Conservation (phyloP, 2,329 filamentous ascomycete species). For the Xylariales sp. region DNA sequence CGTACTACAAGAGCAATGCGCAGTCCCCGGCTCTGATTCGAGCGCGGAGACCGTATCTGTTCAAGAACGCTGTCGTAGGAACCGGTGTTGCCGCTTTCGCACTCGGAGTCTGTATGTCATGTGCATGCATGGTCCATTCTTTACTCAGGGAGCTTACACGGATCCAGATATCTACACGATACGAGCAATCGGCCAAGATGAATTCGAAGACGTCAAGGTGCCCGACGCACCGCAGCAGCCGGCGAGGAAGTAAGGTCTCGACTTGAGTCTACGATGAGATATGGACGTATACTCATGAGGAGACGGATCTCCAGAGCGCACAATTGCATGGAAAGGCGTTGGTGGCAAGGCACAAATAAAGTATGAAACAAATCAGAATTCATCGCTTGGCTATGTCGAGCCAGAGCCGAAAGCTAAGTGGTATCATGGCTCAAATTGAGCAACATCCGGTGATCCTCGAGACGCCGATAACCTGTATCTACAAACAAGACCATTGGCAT, state of each 20-base stretch:
- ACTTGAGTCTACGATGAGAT: too few relatives aligned
- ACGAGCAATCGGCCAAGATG: conserved; percentile 85
- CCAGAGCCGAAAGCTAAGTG: conserved; percentile 2
- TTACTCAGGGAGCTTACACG: not conserved
- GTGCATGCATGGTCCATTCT: too few relatives aligned
- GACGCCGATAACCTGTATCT: conserved; percentile 4
- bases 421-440: conserved; percentile 10
- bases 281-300: too few relatives aligned
- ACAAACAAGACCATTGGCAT: not conserved
- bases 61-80: conserved; percentile 84
- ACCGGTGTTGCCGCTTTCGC: conserved; percentile 69
- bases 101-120: conserved; percentile 81
- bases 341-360: not conserved
- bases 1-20: conserved; percentile 82
- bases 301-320: too few relatives aligned
- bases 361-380: not conserved
- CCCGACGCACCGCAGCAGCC: conserved; percentile 63
- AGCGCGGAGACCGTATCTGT: conserved; percentile 83
- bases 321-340: conserved; percentile 5
- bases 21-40: conserved; percentile 87
- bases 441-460: not conserved
- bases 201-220: conserved; percentile 92
- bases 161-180: conserved; percentile 58
- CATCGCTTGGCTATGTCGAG: not conserved
- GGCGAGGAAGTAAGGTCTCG: conserved; percentile 24